Evolutionary conservation across 371 early-diverging fungal genomes (phyloP).

Genomic region (Capillidium rhysosporum): DNA sequence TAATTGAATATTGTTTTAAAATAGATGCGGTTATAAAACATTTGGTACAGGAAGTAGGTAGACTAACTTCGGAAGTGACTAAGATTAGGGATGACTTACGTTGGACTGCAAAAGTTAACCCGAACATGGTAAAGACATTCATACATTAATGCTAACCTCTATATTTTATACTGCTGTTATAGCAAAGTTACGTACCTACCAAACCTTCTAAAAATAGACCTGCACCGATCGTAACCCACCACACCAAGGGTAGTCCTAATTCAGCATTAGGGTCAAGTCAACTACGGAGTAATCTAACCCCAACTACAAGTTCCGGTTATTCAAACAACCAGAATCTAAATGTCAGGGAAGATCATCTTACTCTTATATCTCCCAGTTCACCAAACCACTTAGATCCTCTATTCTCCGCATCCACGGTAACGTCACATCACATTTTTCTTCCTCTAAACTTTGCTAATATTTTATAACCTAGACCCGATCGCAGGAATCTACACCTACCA

Average conservation of each 20-base stretch:
- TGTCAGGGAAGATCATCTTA: background rate
- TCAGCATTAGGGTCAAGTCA: background rate
- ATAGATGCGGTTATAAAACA: constrained; percentile 24
- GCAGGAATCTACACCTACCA: background rate
- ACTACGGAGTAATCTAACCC: too few species aligned
- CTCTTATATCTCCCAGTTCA: background rate
- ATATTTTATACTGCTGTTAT: too few species aligned
- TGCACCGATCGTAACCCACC: background rate
- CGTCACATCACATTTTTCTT: background rate
- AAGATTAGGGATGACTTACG: constrained; percentile 28
- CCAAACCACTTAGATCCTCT: background rate
- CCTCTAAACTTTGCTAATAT: background rate
- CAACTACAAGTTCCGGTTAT: too few species aligned
- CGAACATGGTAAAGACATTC: constrained; percentile 25
- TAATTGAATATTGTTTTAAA: background rate
- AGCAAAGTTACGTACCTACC: background rate
- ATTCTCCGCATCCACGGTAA: background rate
- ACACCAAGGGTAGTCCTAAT: background rate
- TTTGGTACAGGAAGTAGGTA: constrained; percentile 27
- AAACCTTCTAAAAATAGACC: background rate
- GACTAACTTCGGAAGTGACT: constrained; percentile 23
- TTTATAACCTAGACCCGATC: background rate
- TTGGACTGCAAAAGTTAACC: constrained; percentile 15
- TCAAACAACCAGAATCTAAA: too few species aligned
- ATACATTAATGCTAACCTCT: background rate